These are phyloP conservation scores for Fusarium napiforme DNA, from an alignment of 2,329 filamentous ascomycete species.

Conservation along the genomic window DNA sequence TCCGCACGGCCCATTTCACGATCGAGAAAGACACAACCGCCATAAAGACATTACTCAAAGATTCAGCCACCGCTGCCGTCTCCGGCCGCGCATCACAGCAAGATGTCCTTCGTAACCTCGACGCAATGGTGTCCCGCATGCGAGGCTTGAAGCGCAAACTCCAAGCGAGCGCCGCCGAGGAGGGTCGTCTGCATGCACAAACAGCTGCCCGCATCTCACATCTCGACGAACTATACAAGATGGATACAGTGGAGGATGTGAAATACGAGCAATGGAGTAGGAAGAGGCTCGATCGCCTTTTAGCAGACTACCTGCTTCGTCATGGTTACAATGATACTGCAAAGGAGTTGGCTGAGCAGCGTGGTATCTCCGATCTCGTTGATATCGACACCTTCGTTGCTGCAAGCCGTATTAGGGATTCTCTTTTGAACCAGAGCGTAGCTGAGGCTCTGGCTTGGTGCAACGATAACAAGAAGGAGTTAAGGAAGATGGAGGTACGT, in stretches of 20 bases:
- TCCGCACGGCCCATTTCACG: conserved; percentile 83
- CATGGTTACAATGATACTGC: conserved; percentile 86
- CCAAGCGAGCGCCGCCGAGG: conserved; percentile 79
- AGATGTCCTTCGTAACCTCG: conserved; percentile 82
- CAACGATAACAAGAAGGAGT: conserved; percentile 88
- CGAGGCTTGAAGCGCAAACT: conserved; percentile 91
- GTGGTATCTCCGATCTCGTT: conserved; percentile 81
- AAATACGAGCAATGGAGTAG: conserved; percentile 94
- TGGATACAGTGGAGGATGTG: conserved; percentile 86
- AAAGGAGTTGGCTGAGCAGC: conserved; percentile 76
- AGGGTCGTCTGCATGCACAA: conserved; percentile 79
- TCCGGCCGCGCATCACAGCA: conserved; percentile 70
- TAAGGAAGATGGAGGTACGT: conserved; percentile 85
- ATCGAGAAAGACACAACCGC: conserved; percentile 77
- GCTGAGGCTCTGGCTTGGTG: conserved; percentile 90
- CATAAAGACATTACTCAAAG: conserved; percentile 70
- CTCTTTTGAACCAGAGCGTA: conserved; percentile 76
- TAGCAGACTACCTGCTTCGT: conserved; percentile 93
- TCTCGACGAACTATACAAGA: conserved; percentile 81
- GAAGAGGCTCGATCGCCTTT: conserved; percentile 79
- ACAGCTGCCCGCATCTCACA: conserved; percentile 82
- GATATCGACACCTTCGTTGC: conserved; percentile 89
- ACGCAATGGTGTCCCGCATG: conserved; percentile 86
- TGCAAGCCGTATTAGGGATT: conserved; percentile 81
- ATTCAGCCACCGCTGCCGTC: conserved; percentile 74